Percentiles rank a stretch among this genome's conserved stretches.
Evolutionary conservation across 345 rosid genomes (phyloP).

Genomic region (Sapria himalayana): DNA sequence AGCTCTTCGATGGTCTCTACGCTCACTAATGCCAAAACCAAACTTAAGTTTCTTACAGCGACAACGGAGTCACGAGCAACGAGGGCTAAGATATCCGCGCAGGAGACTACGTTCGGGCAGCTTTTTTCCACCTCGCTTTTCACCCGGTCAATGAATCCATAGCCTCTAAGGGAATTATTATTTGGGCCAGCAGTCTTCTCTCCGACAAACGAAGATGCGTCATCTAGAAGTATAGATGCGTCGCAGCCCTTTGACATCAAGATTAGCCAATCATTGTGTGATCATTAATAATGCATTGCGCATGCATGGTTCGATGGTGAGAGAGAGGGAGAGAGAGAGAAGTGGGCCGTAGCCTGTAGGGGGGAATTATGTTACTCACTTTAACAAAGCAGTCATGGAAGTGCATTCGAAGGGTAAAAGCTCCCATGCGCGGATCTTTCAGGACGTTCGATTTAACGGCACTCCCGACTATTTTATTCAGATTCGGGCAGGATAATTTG

Average conservation of each 20-base stretch:
- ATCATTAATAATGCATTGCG: too few relatives aligned
- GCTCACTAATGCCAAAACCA: too few relatives aligned
- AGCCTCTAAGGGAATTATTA: slow-evolving; percentile 56
- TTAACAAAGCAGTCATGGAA: slow-evolving; percentile 95
- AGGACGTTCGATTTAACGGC: slow-evolving; percentile 40
- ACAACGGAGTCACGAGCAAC: slow-evolving; percentile 67
- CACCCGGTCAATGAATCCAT: slow-evolving; percentile 44
- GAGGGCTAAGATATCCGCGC: slow-evolving; percentile 53
- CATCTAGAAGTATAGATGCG: slow-evolving; percentile 61
- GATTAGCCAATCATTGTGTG: not conserved
- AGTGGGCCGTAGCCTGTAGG: not conserved
- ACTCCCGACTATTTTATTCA: slow-evolving; percentile 44
- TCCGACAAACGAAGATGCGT: slow-evolving; percentile 32
- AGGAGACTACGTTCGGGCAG: slow-evolving; percentile 58
- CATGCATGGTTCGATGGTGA: too few relatives aligned
- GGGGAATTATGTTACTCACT: slow-evolving; percentile 15
- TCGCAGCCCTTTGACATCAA: slow-evolving; percentile 36
- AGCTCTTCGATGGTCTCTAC: too few relatives aligned
- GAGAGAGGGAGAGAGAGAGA: not conserved
- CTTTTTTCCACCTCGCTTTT: slow-evolving; percentile 43
- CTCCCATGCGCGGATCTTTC: slow-evolving; percentile 50
- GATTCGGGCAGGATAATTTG: slow-evolving; percentile 68
- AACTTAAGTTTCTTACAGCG: slow-evolving; percentile 30
- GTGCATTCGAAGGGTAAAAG: slow-evolving; percentile 81
- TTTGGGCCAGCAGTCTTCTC: slow-evolving; percentile 58